Conservation (phyloP, 2,329 filamentous ascomycete species). For the Trichoderma sp. region DNA sequence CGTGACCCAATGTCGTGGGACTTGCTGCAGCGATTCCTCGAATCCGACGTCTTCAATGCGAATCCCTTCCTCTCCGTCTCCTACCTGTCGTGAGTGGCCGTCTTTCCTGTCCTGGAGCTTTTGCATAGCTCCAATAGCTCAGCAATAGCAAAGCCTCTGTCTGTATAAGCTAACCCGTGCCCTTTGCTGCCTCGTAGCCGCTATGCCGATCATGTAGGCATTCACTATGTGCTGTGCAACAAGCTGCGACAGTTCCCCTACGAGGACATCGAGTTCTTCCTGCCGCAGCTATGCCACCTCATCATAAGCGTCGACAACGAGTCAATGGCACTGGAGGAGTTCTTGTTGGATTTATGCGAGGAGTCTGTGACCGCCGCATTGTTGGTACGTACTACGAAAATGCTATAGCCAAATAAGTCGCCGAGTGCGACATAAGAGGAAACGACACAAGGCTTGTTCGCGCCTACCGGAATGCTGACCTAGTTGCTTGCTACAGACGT, state of each 20-base stretch:
- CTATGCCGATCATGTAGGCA: conserved; percentile 86
- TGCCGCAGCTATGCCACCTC: conserved; percentile 83
- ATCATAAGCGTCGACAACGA: conserved; percentile 87
- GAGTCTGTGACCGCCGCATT: conserved; percentile 83
- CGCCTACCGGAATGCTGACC: conserved; percentile 2
- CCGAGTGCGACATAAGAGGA: background rate
- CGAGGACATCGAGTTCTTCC: conserved; percentile 90
- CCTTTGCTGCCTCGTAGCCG: conserved; percentile 51
- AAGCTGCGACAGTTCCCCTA: conserved; percentile 88
- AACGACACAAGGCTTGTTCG: background rate
- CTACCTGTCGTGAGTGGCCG: conserved; percentile 72
- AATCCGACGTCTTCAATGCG: conserved; percentile 91
- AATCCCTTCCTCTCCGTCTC: conserved; percentile 85
- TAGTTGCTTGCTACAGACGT: conserved; percentile 59
- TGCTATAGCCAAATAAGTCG: background rate
- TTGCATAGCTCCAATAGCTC: background rate
- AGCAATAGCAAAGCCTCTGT: conserved; percentile 27
- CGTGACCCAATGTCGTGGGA: conserved; percentile 70
- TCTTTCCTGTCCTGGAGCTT: background rate
- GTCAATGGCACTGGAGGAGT: conserved; percentile 87
- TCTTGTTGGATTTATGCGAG: conserved; percentile 80
- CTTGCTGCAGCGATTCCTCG: conserved; percentile 84
- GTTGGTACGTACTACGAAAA: conserved; percentile 55
- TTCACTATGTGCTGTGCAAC: conserved; percentile 84
- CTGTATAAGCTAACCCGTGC: conserved; percentile 19